Conservation (phyloP, 345 rosid genomes). For the Eucalyptus microcorys region DNA sequence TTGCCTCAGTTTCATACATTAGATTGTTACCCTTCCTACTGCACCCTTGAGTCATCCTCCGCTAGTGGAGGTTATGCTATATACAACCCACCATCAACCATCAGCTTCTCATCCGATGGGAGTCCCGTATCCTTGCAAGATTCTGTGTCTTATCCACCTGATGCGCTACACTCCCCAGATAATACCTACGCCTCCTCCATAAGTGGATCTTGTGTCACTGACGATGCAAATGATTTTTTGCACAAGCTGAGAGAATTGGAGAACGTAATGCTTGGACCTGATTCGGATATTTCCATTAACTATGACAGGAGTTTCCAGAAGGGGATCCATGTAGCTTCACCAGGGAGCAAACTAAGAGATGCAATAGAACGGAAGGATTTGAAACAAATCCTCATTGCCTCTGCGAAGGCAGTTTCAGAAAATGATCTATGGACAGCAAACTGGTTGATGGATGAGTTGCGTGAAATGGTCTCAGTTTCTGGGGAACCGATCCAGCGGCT, state of each 20-base stretch:
- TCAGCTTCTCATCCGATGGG: constrained; percentile 29
- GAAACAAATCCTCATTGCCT: constrained; percentile 46
- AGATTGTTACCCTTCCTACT: constrained; percentile 16
- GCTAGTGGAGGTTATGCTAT: constrained; percentile 6
- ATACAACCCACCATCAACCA: constrained; percentile 27
- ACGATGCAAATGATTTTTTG: constrained; percentile 45
- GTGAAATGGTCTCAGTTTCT: constrained; percentile 76
- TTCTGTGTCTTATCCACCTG: constrained; percentile 17
- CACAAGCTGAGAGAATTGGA: constrained; percentile 76
- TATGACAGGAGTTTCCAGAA: constrained; percentile 13
- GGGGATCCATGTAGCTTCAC: constrained; percentile 4
- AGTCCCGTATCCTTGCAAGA: constrained; percentile 45
- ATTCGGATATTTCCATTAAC: constrained; percentile 32
- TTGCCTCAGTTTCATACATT: constrained; percentile 23
- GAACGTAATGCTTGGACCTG: constrained; percentile 80
- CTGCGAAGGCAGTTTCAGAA: constrained; percentile 76
- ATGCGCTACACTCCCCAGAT: constrained; percentile 39
- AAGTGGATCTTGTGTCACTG: constrained; percentile 71
- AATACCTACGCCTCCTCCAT: constrained; percentile 40
- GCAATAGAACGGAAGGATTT: constrained; percentile 53
- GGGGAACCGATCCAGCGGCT: constrained; percentile 96
- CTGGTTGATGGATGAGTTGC: constrained; percentile 57
- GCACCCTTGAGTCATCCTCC: constrained; percentile 58
- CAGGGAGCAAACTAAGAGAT: constrained; percentile 25
- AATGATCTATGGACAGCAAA: constrained; percentile 52